Evolutionary conservation across 78 protist species (phyloP).

Genomic region (Planoprotostelium fungivorum): DNA sequence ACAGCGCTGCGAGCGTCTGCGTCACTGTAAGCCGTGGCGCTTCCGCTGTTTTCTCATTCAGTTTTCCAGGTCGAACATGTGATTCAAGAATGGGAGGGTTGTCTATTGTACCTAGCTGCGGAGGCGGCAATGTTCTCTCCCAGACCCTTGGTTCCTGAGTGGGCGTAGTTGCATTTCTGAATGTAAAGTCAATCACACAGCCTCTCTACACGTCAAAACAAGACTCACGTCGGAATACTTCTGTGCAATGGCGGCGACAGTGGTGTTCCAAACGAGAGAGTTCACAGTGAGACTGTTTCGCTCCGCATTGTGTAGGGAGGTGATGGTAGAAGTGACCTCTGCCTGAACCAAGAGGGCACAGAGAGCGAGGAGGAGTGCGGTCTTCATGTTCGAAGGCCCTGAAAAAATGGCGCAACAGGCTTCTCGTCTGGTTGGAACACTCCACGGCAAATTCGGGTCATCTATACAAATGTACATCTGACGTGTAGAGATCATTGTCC

Average conservation of each 20-base stretch:
- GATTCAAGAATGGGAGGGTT: too few relatives aligned
- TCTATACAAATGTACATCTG: too few relatives aligned
- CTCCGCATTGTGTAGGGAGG: neutral
- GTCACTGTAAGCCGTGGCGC: neutral
- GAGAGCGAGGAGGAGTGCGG: neutral
- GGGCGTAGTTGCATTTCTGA: neutral
- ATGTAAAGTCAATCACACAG: neutral
- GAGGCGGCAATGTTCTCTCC: neutral
- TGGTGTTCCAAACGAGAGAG: neutral
- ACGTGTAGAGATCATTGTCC: too few relatives aligned
- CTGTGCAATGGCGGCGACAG: neutral
- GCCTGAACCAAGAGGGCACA: neutral
- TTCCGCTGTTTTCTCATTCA: too few relatives aligned
- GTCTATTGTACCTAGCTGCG: too few relatives aligned
- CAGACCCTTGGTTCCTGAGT: neutral
- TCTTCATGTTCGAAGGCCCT: too few relatives aligned
- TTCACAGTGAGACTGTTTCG: neutral
- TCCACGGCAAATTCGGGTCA: too few relatives aligned
- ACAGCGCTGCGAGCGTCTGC: neutral
- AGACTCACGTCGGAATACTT: neutral
- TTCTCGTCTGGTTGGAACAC: too few relatives aligned
- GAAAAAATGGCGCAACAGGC: too few relatives aligned
- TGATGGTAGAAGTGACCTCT: neutral
- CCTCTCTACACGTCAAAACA: too few relatives aligned
- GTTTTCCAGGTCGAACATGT: too few relatives aligned